Evolutionary conservation across 2,329 filamentous ascomycete genomes (phyloP).

Genomic region (Diaporthe velutina): DNA sequence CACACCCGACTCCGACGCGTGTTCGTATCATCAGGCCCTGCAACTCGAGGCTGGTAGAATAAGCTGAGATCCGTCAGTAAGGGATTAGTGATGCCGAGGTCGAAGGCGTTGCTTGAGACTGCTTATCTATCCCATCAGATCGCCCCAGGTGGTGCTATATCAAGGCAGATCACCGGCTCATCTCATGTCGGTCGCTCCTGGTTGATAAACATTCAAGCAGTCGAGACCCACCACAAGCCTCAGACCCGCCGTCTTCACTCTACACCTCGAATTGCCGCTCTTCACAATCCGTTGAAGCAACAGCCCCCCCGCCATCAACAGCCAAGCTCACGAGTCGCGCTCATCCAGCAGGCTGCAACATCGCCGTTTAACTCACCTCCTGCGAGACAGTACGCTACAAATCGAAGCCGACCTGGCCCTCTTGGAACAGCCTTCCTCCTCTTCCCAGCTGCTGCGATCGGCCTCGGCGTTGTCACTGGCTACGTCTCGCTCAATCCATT

Average conservation of each 20-base stretch:
- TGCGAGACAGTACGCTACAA: conserved; percentile 22
- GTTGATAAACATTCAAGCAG: conserved; percentile 1
- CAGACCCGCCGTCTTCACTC: conserved; percentile 22
- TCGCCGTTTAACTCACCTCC: background rate
- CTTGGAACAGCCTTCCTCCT: conserved; percentile 36
- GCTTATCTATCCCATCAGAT: background rate
- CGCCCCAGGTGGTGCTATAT: conserved; percentile 5
- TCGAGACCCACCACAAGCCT: conserved; percentile 20
- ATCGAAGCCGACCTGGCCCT: conserved; percentile 21
- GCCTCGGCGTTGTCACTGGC: conserved; percentile 30
- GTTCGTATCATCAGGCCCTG: background rate
- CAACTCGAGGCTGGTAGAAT: background rate
- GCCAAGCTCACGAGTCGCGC: conserved; percentile 3
- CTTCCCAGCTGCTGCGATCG: conserved; percentile 38
- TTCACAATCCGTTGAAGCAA: background rate
- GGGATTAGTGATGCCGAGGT: conserved; percentile 20
- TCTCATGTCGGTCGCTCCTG: conserved; percentile 8
- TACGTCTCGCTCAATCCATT: conserved; percentile 37
- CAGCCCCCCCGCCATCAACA: background rate
- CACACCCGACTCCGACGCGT: background rate
- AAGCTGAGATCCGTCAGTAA: background rate
- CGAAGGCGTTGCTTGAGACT: background rate
- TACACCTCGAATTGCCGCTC: background rate
- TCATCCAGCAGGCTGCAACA: conserved; percentile 9
- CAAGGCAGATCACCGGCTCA: conserved; percentile 15